These are phyloP conservation scores for Ceratobasidium sp. DNA, from an alignment of 1,284 basidiomycete species.

Conservation along the genomic window DNA sequence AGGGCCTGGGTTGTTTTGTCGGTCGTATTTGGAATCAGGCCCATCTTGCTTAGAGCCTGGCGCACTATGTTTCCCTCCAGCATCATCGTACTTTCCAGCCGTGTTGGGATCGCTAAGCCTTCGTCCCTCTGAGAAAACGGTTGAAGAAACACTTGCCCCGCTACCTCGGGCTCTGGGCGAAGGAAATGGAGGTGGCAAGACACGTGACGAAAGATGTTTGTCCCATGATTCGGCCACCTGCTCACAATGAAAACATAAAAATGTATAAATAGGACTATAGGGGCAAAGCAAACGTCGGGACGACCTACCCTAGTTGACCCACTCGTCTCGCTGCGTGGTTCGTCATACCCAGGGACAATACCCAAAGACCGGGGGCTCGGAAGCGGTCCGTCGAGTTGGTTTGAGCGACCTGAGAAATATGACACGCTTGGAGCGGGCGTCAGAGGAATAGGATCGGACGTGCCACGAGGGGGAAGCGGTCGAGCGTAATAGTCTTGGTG, in stretches of 20 bases:
- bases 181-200: constrained; percentile 32
- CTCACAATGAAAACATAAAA: neutral
- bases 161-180: constrained; percentile 25
- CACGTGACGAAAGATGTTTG: constrained; percentile 23
- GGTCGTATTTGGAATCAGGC: neutral
- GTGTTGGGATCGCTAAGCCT: constrained; percentile 24
- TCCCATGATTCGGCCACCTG: constrained; percentile 32
- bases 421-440: constrained; percentile 6
- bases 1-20: constrained; percentile 1
- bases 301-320: constrained; percentile 20
- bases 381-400: constrained; percentile 18
- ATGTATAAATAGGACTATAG: neutral
- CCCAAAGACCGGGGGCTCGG: constrained; percentile 30
- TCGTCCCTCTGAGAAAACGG: constrained; percentile 26
- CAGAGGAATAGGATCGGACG: constrained; percentile 20
- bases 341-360: constrained; percentile 27
- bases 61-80: constrained; percentile 3
- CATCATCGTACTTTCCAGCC: constrained; percentile 19
- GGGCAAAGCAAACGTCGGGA: neutral
- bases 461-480: constrained; percentile 20
- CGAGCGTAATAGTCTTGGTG: constrained; percentile 34
- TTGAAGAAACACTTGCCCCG: constrained; percentile 22
- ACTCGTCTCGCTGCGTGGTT: constrained; percentile 18
- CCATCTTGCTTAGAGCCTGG: constrained; percentile 5
- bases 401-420: constrained; percentile 3